phyloP scores from a whole-genome alignment of 441 rosid species.

The Manihot esculenta region DNA sequence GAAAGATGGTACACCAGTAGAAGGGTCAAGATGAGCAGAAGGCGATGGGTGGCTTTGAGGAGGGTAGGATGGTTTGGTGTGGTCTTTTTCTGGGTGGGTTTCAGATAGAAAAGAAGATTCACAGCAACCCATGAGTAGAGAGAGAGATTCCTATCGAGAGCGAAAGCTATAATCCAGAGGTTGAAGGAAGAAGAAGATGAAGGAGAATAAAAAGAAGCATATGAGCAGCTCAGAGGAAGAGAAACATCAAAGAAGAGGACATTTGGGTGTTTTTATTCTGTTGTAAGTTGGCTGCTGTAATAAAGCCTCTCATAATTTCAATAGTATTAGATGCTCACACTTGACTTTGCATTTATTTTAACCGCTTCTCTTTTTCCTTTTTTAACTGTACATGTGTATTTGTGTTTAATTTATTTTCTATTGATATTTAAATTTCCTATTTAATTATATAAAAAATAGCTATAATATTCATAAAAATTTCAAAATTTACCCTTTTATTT shows the following conservation, averaged over 20 bases:
- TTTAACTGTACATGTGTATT: no score
- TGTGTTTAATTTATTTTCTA: no score
- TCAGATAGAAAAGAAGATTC: constrained; percentile 48
- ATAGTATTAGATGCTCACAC: not conserved
- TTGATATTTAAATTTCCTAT: no score
- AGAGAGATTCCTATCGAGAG: not conserved
- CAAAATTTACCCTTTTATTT: no score
- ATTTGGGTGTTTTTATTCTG: not conserved
- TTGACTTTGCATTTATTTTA: not conserved
- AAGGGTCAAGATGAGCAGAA: constrained; percentile 26
- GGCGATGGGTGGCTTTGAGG: constrained; percentile 28
- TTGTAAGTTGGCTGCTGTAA: constrained; percentile 3
- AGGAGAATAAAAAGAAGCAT: not conserved
- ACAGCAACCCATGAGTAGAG: constrained; percentile 70
- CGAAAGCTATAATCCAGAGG: not conserved
- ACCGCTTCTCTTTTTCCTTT: not conserved
- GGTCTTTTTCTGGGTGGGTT: constrained; percentile 44
- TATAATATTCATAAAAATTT: no score
- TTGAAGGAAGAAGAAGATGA: not conserved
- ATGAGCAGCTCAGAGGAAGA: no score
- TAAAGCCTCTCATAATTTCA: not conserved
- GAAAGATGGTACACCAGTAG: constrained; percentile 51
- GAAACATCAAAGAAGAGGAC: no score
- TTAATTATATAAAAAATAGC: no score
- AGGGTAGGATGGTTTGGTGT: constrained; percentile 10